Conservation (phyloP, 176 grass and related monocot genomes). For the Juncus effusus region DNA sequence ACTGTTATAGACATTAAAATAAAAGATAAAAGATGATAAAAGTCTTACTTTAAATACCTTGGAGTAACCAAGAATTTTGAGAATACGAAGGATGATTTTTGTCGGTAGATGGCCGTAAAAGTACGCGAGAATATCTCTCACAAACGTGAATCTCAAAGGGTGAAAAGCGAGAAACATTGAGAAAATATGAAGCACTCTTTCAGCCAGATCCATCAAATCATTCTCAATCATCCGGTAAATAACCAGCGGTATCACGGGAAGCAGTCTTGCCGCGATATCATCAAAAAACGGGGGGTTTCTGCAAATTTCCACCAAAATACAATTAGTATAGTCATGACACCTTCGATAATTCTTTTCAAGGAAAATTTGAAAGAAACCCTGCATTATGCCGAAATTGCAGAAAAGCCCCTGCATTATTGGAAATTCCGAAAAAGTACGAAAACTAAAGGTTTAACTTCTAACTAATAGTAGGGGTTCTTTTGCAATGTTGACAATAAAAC, state of each 20-base stretch:
- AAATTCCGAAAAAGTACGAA: slow-evolving; percentile 28
- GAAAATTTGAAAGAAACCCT: too few species aligned
- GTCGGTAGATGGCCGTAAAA: slow-evolving; percentile 86
- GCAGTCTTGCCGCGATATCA: slow-evolving; percentile 89
- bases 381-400: too few species aligned
- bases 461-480: too few species aligned
- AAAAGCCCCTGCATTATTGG: slow-evolving; percentile 4
- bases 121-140: slow-evolving; percentile 97
- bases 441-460: too few species aligned
- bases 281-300: slow-evolving; percentile 94
- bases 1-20: too few species aligned
- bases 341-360: too few species aligned
- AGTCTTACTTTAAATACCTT: slow-evolving; percentile 46
- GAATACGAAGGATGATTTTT: slow-evolving; percentile 79
- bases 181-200: slow-evolving; percentile 83
- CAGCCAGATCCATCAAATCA: slow-evolving; percentile 71
- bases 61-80: slow-evolving; percentile 69
- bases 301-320: slow-evolving; percentile 30
- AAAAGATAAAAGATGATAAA: neutral
- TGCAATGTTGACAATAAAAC: too few species aligned
- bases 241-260: slow-evolving; percentile 82
- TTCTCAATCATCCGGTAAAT: slow-evolving; percentile 99
- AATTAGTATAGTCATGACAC: slow-evolving; percentile 32
- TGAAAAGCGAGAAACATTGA: slow-evolving; percentile 80
- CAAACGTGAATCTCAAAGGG: slow-evolving; percentile 91